phyloP scores from a whole-genome alignment of 768 basidiomycete genomes.

The Russula ochroleuca region DNA sequence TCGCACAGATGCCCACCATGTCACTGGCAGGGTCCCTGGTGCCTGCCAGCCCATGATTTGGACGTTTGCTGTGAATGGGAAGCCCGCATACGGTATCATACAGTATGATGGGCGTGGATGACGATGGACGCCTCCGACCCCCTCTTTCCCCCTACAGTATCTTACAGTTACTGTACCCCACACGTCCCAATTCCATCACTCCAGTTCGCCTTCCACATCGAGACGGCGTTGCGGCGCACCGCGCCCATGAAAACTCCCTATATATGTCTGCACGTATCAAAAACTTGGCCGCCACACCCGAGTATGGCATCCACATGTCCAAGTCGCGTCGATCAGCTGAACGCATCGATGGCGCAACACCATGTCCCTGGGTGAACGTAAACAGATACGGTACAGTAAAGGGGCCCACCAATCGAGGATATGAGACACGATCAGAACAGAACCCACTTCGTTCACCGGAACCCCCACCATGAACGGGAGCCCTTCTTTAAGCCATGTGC shows the following conservation, averaged over 20 bases:
- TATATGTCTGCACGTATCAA: background rate
- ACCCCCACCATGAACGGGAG: no score
- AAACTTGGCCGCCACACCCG: background rate
- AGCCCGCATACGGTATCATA: background rate
- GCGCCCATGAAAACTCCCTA: background rate
- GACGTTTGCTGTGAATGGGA: background rate
- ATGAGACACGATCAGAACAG: background rate
- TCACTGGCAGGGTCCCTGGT: background rate
- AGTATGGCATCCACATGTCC: background rate
- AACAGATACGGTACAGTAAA: background rate
- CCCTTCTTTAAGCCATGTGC: no score
- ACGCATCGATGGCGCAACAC: background rate
- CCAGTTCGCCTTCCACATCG: constrained; percentile 5
- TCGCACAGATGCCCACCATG: no score
- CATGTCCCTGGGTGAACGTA: no score
- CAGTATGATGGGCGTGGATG: no score
- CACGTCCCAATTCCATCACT: background rate
- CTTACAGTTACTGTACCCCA: no score
- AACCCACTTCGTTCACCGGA: no score
- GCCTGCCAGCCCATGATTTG: background rate
- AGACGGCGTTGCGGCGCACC: constrained; percentile 1
- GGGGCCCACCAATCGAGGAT: background rate
- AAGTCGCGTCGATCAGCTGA: background rate
- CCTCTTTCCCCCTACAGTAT: no score
- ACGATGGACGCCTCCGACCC: background rate